Base-by-base conservation (phyloP, 2,329 filamentous ascomycete species). In the Pseudophaeomoniella oleicola region DNA sequence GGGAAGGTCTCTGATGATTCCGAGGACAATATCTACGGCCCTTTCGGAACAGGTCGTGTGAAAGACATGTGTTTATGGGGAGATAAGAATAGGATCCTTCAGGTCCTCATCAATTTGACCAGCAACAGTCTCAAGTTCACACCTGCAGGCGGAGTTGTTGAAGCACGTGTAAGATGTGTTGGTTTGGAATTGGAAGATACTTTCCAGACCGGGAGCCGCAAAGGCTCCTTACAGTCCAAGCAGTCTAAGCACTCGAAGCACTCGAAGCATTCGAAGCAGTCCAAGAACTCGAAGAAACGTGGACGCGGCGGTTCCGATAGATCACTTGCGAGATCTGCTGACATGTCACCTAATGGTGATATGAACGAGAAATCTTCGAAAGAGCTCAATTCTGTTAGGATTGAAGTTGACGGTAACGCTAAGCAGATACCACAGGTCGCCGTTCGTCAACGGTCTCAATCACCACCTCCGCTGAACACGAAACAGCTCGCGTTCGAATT, bases 71-170 rank as follows among this genome's bases (percentile, higher is more conserved):
- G 81, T 35, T 63, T 94, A 1, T 90, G 83, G 75, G 87, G 87
- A n/a, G 87, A 94, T 48, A 81, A 90, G 46, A 85, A 94, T 50
- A 71, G 87, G 32, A 90, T 94, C 29, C 61, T 93, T 16, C 87
- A 94, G 54, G 81, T 94, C n/a, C 73, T 94, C 33, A 94, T 92
- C 63, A 93, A 93, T 51, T 65, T 94, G 19, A 84, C 93, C 33
- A 87, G 81, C 56, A 94, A 94, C 60, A 84, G 81, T 54, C 62
- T 94, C 31, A 94, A 94, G 53, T 94, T 94, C 50, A 94, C 87
- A 0, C 81, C 84, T 0, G 57, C 73, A 4, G 77, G 77, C 1
- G 86, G 86, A 5, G 78, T 67, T 18, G 82, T 94, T 3, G 69
- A 75, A 16, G 71, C 94, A 5, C 72, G 75, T 5, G 86, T 94